Conservation (phyloP, 257 asterid genomes). For the Solanum lignicaule region DNA sequence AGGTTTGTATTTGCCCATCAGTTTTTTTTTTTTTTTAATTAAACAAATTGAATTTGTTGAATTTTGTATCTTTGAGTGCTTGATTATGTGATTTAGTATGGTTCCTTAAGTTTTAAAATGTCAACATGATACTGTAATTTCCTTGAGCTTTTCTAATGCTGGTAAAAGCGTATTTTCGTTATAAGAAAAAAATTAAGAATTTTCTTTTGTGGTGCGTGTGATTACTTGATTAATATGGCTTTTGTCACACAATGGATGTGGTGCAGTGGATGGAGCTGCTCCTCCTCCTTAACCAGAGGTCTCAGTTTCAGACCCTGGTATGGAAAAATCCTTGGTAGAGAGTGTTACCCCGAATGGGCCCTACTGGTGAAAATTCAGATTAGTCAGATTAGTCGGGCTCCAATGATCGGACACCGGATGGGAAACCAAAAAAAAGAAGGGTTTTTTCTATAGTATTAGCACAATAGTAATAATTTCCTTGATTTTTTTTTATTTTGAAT, state of each 20-base stretch:
- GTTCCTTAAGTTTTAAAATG: background rate
- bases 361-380: background rate
- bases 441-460: background rate
- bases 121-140: background rate
- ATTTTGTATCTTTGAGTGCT: background rate
- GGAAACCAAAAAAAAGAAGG: too few species aligned
- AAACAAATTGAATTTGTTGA: background rate
- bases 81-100: background rate
- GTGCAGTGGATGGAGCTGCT: background rate
- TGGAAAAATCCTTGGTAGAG: too few species aligned
- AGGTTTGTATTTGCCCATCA: slow-evolving; percentile 9
- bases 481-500: background rate
- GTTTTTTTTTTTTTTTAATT: background rate
- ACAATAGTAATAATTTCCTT: background rate
- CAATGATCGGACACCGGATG: background rate
- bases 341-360: background rate
- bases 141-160: background rate
- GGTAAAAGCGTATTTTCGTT: background rate
- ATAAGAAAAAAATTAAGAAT: background rate
- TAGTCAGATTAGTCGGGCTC: background rate
- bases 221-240: background rate
- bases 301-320: background rate
- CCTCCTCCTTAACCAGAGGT: background rate
- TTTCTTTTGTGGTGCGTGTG: background rate
- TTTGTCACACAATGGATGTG: background rate